Percentiles rank a stretch among this genome's conserved stretches.
Conservation (phyloP, 768 basidiomycete species). For the Suillus bovinus region DNA sequence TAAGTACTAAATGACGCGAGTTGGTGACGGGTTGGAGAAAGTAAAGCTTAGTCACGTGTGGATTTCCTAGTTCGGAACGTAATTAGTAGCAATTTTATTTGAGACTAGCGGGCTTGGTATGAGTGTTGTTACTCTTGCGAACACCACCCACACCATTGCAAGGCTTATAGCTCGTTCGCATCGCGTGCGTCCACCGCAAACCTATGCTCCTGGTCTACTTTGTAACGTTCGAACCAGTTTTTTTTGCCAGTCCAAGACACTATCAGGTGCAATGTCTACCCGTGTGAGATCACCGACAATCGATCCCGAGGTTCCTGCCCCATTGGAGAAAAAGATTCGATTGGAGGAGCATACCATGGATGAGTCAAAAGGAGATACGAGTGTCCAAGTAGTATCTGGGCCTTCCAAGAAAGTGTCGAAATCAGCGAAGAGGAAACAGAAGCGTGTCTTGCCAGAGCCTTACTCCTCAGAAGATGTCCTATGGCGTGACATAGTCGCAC, state of each 20-base stretch:
- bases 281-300: constrained; percentile 14
- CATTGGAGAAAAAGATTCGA: constrained; percentile 35
- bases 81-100: too few species aligned
- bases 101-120: too few species aligned
- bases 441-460: constrained; percentile 40
- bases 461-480: constrained; percentile 77
- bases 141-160: neutral
- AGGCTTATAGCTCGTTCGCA: neutral
- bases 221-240: neutral
- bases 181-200: neutral
- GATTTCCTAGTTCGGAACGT: neutral
- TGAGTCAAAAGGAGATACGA: neutral
- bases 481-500: constrained; percentile 63
- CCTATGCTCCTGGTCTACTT: too few species aligned
- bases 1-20: too few species aligned
- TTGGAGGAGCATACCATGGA: constrained; percentile 15
- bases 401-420: constrained; percentile 5
- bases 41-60: neutral
- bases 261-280: constrained; percentile 9
- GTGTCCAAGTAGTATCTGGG: neutral
- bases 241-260: neutral
- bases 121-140: neutral
- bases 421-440: constrained; percentile 11
- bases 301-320: constrained; percentile 17
- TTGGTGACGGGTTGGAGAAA: too few species aligned